Evolutionary conservation across 2,329 filamentous ascomycete species (phyloP), one percentile per base, ranked within the genome.

Genomic region (Emergomyces pasteurianus): DNA sequence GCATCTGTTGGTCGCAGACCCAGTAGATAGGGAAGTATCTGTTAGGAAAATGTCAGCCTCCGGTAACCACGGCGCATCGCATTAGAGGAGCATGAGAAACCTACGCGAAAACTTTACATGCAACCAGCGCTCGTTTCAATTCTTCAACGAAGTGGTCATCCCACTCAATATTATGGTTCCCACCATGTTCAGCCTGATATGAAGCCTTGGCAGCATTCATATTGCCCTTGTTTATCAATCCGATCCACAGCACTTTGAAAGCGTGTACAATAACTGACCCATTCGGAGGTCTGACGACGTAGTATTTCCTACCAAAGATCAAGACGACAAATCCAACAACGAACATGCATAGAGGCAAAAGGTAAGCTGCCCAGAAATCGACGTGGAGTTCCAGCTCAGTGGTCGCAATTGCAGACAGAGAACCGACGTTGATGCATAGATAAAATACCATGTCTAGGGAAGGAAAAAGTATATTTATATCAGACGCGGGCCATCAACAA

Each of bases 101-200:
- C 50, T 86, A 90, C 65, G 84, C 67, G 63, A 90, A 89, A 59
- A 89, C 85, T 67, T 86, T 85, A 78, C 87, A 90, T 18, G 86
- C 87, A 68, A 78, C 69, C 8, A 85, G 70, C 1, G 82, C 82
- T 38, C 85, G 84, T 75, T 86, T 86, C 58, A 90, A 76, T 70
- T 90, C 87, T 1, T 88, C 86, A 58, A 90, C 77, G 66, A 90
- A 90, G 66, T 81, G 79, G 66, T 89, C 85, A 60, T 87, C 81
- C 85, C 86, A 90, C 0, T 78, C 75, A 31, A 83, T 72, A 1
- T 72, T 68, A 60, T 73, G 69, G n/a, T 49, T 54, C 53, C 70
- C 77, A 59, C 78, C 75, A 61, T 81, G 74, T 61, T 78, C 80
- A 21, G 77, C 78, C 60, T 85, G 84, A 77, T 82, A 86, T 4